These are phyloP conservation scores for Cenchrus americanus DNA, from an alignment of 176 grass and related monocot genomes.

Conservation along the genomic window DNA sequence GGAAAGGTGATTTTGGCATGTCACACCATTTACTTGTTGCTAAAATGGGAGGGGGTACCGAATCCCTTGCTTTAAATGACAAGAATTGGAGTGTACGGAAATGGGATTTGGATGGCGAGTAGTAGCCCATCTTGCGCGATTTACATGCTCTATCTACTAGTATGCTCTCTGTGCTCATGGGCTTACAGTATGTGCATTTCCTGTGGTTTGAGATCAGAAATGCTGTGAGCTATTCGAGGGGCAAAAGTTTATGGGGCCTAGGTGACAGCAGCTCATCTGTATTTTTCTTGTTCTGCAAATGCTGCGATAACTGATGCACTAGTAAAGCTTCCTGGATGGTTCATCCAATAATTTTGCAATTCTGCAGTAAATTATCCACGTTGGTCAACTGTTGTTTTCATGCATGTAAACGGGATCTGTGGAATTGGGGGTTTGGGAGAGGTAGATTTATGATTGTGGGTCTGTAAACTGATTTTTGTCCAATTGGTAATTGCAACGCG, in stretches of 20 bases:
- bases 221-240: not conserved
- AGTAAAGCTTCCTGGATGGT: slow-evolving; percentile 5
- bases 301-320: slow-evolving; percentile 20
- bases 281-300: slow-evolving; percentile 25
- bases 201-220: not conserved
- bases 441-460: not conserved
- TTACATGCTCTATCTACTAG: not conserved
- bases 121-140: not conserved
- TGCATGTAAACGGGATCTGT: slow-evolving; percentile 20
- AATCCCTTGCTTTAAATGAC: not conserved
- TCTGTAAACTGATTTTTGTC: not conserved
- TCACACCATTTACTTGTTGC: not conserved
- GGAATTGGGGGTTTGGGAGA: not conserved
- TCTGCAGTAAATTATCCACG: not conserved
- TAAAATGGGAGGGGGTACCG: not conserved
- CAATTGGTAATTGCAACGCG: not conserved
- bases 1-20: not conserved
- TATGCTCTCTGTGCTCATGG: not conserved
- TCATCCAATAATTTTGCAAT: not conserved
- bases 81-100: not conserved
- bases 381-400: not conserved
- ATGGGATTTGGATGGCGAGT: not conserved
- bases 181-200: not conserved
- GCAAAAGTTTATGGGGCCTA: not conserved
- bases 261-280: not conserved